These are phyloP conservation scores for Epichloe sibirici DNA, from an alignment of 2,329 filamentous ascomycete genomes.

Conservation along the genomic window DNA sequence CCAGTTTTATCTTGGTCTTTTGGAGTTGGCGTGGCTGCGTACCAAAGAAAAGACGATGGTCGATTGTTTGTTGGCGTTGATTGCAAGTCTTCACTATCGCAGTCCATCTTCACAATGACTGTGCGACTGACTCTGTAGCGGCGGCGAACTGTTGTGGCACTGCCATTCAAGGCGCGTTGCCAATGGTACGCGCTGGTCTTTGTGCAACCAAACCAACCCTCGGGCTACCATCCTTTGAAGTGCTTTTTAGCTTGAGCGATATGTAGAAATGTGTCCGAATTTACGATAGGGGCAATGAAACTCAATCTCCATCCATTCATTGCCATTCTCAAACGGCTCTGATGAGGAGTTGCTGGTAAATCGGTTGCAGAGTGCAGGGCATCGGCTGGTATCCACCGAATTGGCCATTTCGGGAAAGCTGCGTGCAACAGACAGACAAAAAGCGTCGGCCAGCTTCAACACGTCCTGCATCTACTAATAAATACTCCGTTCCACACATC, in stretches of 20 bases:
- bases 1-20: constrained; percentile 7
- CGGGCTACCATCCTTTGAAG: too few species aligned
- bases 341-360: too few species aligned
- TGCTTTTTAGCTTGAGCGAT: background rate
- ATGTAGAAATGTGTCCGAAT: background rate
- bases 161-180: too few species aligned
- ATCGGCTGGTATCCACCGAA: background rate
- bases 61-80: background rate
- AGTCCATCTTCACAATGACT: background rate
- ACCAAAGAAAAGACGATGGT: background rate
- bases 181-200: too few species aligned
- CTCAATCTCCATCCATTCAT: too few species aligned
- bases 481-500: background rate
- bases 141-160: background rate
- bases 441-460: background rate
- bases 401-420: background rate
- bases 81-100: background rate
- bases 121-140: background rate
- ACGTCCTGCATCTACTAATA: background rate
- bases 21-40: background rate
- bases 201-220: background rate
- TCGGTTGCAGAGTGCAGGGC: too few species aligned
- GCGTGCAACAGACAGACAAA: too few species aligned
- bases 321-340: too few species aligned
- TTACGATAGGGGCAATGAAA: background rate